Base-by-base conservation (phyloP, 75 land plant genomes). In the Cunninghamia lanceolata region DNA sequence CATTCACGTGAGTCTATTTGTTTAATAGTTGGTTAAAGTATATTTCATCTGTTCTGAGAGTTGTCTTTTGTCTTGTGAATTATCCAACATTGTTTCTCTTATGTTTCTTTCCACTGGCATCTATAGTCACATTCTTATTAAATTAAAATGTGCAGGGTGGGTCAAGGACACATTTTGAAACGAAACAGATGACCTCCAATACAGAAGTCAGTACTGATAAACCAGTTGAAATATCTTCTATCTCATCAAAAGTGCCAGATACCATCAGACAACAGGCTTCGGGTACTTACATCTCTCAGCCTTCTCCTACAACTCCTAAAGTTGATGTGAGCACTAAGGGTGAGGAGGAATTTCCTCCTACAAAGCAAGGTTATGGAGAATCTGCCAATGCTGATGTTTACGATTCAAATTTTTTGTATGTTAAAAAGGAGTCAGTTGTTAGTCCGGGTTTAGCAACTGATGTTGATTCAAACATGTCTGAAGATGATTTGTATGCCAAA, bases 211-310 rank as follows among this genome's bases (percentile, higher is more conserved):
- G 46, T 43, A 80, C n/a, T 10, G 25, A 80, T 80, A 32, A 80
- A 40, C 46, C 34, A 11, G 34, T 11, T 21, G n/a, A 80, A 80
- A 80, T 9, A 80, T 43, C 46, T 2, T 39, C 80, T 2, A 19
- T 77, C 25, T 40, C 80, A 77, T 77, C 80, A 77, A 38, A 77
- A 77, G n/a, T 9, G 39, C 80, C 80, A 38, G 80, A 38, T 40
- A 19, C 43, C 5, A 17, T 45, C 82, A 43, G 32, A 80, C 32
- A 80, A 47, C 45, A 45, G 47, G 32, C 34, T 45, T 45, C 82
- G 13, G 82, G 34, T 80, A 45, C 80, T 38, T 36, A 36, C 17
- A 16, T 54, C 25, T 54, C 59, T 38, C 40, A 30, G 78, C 78
- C 78, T 36, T 36, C 78, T 75, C 78, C 78, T 75, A 35, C 78